Conservation (phyloP, 352 stramenopile genomes). For the Hyaloperonospora arabidopsidis region DNA sequence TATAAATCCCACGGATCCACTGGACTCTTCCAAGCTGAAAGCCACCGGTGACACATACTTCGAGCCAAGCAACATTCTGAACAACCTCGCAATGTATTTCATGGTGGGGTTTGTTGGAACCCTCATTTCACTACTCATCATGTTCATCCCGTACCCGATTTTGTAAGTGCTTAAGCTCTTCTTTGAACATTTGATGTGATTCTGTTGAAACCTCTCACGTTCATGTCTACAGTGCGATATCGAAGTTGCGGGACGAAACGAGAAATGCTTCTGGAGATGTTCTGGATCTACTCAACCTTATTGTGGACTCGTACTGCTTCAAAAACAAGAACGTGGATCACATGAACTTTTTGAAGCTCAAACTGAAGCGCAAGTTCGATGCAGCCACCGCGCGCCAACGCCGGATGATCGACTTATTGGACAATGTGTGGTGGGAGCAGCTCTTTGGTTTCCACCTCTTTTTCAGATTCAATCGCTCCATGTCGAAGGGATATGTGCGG, state of each 20-base stretch:
- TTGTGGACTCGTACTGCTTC: constrained; percentile 82
- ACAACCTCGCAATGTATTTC: constrained; percentile 69
- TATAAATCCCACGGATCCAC: constrained; percentile 55
- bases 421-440: constrained; percentile 80
- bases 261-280: constrained; percentile 44
- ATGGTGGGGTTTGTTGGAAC: constrained; percentile 66
- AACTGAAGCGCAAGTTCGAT: constrained; percentile 69
- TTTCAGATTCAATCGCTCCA: constrained; percentile 66
- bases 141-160: constrained; percentile 71
- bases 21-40: constrained; percentile 45
- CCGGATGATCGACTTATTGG: constrained; percentile 53
- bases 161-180: constrained; percentile 41
- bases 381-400: constrained; percentile 34
- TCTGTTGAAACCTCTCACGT: not conserved
- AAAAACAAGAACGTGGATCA: constrained; percentile 82
- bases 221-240: constrained; percentile 39
- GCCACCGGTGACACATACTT: constrained; percentile 37
- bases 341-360: constrained; percentile 75
- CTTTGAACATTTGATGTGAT: not conserved
- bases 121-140: constrained; percentile 59
- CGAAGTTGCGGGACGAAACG: constrained; percentile 43
- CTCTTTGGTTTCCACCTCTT: constrained; percentile 54
- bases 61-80: constrained; percentile 43
- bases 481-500: constrained; percentile 58
- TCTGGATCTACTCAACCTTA: constrained; percentile 68